Percentiles rank a stretch among this genome's conserved stretches.
Conservation (phyloP, 768 basidiomycete species). For the Clathrus columnatus region DNA sequence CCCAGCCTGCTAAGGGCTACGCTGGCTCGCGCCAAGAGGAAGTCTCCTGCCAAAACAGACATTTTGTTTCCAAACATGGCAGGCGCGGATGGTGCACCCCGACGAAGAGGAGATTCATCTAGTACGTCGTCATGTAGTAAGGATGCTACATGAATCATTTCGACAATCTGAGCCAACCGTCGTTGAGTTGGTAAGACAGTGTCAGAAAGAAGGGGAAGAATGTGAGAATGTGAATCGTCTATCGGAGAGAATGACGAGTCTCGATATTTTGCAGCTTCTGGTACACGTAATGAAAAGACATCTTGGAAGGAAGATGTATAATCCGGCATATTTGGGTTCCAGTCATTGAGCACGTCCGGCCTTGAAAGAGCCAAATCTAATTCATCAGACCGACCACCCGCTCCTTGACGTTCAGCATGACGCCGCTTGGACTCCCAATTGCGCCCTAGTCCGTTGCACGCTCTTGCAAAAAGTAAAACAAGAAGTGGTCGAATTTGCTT, state of each 20-base stretch:
- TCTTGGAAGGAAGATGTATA: conserved; percentile 58
- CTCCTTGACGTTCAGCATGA: conserved; percentile 50
- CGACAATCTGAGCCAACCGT: conserved; percentile 90
- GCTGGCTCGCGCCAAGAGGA: conserved; percentile 85
- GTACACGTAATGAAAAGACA: conserved; percentile 41
- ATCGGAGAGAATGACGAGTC: conserved; percentile 28
- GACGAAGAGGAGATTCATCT: conserved; percentile 62
- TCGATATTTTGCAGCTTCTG: conserved; percentile 22
- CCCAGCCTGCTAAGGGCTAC: conserved; percentile 83
- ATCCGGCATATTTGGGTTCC: conserved; percentile 82
- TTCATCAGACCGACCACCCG: conserved; percentile 44
- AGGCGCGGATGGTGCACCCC: conserved; percentile 60
- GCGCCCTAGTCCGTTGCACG: conserved; percentile 82
- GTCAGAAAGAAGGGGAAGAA: conserved; percentile 22
- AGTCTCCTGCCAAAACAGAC: conserved; percentile 90
- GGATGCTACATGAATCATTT: conserved; percentile 97
- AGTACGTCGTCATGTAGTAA: conserved; percentile 89
- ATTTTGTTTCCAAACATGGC: conserved; percentile 87
- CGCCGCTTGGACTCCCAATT: conserved; percentile 53
- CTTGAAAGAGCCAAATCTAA: conserved; percentile 75
- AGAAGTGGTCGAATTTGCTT: conserved; percentile 87
- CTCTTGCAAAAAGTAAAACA: conserved; percentile 82
- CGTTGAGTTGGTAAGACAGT: conserved; percentile 78
- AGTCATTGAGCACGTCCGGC: conserved; percentile 81
- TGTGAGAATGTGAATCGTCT: conserved; percentile 22